Conservation (phyloP, 2,329 filamentous ascomycete species). For the Alternaria rosae region DNA sequence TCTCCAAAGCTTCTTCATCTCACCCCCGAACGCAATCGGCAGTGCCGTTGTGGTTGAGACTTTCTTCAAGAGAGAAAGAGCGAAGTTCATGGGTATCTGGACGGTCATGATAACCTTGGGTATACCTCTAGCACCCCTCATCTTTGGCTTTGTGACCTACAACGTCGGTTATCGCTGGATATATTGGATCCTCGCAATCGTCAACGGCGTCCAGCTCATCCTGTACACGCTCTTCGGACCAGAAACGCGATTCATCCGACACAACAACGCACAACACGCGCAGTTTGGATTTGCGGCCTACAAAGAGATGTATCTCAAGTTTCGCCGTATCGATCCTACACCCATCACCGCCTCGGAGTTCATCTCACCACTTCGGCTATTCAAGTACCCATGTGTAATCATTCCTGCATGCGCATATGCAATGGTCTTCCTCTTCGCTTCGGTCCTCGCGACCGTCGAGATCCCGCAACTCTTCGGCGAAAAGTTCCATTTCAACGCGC, state of each 20-base stretch:
- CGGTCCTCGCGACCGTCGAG: constrained; percentile 64
- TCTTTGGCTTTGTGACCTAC: constrained; percentile 58
- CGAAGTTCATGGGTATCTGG: constrained; percentile 66
- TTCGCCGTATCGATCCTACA: constrained; percentile 61
- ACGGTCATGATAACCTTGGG: constrained; percentile 61
- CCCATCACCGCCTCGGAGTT: constrained; percentile 61
- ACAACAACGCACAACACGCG: constrained; percentile 44
- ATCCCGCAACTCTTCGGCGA: constrained; percentile 65
- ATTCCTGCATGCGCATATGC: constrained; percentile 62
- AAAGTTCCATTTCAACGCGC: constrained; percentile 64
- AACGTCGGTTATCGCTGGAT: constrained; percentile 66
- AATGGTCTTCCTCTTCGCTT: constrained; percentile 65
- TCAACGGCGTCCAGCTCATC: constrained; percentile 64
- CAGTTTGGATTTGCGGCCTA: constrained; percentile 44
- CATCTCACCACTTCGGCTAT: constrained; percentile 59
- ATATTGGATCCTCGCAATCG: constrained; percentile 65
- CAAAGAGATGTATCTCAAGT: constrained; percentile 56
- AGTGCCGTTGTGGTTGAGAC: constrained; percentile 66
- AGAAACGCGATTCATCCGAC: constrained; percentile 63
- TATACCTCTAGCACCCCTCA: constrained; percentile 53
- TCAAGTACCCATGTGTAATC: constrained; percentile 56
- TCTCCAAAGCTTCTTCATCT: constrained; percentile 64
- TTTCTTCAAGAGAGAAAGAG: constrained; percentile 64
- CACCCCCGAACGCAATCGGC: constrained; percentile 62
- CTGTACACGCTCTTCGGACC: constrained; percentile 60